Evolutionary conservation across 2,329 filamentous ascomycete genomes (phyloP), one percentile per base, ranked within the genome.

Genomic region (Hymenoscyphus infarciens): DNA sequence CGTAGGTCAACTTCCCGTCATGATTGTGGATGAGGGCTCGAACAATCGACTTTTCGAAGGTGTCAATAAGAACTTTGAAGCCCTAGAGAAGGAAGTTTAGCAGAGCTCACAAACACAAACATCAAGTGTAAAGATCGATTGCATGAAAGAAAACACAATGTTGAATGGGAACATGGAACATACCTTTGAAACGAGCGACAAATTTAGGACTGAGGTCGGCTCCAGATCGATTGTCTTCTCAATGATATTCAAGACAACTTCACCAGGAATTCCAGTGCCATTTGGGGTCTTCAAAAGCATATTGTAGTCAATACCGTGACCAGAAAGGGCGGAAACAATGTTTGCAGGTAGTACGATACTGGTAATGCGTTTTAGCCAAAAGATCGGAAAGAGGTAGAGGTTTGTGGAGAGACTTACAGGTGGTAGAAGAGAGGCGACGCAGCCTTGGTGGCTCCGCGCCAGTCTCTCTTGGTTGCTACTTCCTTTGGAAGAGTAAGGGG

Each of bases 141-240:
- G 16, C n/a, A 25, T 31, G 13, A n/a, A 42, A 22, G 19, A 22
- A 15, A 49, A n/a, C 15, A 13, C 15, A 33, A 8, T 45, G 13
- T 27, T 1, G 19, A 10, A 16, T 16, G 7, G 22, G 52, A 52
- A 27, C 45, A 49, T 31, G 55, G 31, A 6, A 61, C 58, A 19
- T 27, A 68, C 70, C 63, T 70, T 71, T 1, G 68, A 71, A 39
- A 68, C 35, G 25, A 52, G 35, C 27, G 66, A 31, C n/a, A 72
- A 39, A 10, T 31, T 58, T 27, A 38, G 29, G 13, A 64, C 61
- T 22, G 45, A 49, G n/a, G 60, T 65, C 2, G 67, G 66, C 31
- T 69, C 66, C n/a, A 35, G 39, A 16, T 65, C 42, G 7, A 72
- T 57, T 1, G 63, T 35, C 38, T 63, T 29, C 57, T 68, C 68